Base-by-base conservation (phyloP, 192 early-diverging fungal species). In the Backusella westeae region DNA sequence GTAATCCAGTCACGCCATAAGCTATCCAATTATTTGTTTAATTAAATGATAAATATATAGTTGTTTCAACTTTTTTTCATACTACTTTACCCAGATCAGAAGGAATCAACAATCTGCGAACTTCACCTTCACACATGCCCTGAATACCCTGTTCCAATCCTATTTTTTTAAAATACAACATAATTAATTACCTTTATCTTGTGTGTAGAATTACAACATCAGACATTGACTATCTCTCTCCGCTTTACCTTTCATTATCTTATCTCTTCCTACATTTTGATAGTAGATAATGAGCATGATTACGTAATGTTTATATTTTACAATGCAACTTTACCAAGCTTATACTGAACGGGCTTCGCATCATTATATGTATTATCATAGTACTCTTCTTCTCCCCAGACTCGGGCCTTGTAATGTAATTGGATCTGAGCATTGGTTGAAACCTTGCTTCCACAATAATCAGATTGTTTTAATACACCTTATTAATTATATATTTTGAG, bases 21-120 rank as follows among this genome's bases (percentile, higher is more conserved):
- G 67, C 77, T 70, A 34, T 35, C 15, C 9, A 32, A 19, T 19
- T 21, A 21, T 71, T 34, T 7, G 19, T 21, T 34, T 68, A 15
- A 68, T 42, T 44, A 23, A 41, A 56, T 29, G 32, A 3, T 32
- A 23, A 42, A 35, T 29, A 19, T 12, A 66, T 41, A 29, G 32
- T 15, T 75, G 19, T 44, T 67, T 66, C 29, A 34, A 34, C 19
- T 67, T 35, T 67, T 26, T 66, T 19, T n/a, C 38, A 39, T 39
- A 12, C 38, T 39, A 15, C 14, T 63, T 67, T 75, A 75, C 74
- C 74, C 4, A 78, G 77, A 9, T 74, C 46, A 44, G 66, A 15
- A 59, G 77, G 77, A 34, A 78, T 78, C 34, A 78, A 65, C 15
- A 78, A 38, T 19, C 77, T 73, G n/a, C 77, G 77, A 19, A 74